phyloP scores from a whole-genome alignment of 805 yeast species.

The Saccharomycopsis olivae region DNA sequence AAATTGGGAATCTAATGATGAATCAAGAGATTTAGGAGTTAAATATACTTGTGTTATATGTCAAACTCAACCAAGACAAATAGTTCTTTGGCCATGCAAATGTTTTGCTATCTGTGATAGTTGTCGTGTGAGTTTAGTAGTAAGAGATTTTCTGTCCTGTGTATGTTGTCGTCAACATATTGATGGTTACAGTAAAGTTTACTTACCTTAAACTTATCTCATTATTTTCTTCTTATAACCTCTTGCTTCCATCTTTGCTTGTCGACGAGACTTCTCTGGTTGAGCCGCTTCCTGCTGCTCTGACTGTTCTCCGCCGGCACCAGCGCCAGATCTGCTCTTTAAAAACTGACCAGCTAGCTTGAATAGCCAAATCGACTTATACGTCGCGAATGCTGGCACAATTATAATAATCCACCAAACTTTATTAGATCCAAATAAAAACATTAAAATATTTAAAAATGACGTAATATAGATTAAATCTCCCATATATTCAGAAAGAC shows the following conservation, averaged over 20 bases:
- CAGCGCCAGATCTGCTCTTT: too few relatives aligned
- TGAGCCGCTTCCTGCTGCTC: neutral
- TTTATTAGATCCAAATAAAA: slow-evolving; percentile 43
- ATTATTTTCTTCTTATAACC: slow-evolving; percentile 3
- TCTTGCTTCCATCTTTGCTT: slow-evolving; percentile 13
- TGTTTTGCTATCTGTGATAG: slow-evolving; percentile 83
- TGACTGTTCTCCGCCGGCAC: slow-evolving; percentile 3
- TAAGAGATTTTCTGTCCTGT: slow-evolving; percentile 66
- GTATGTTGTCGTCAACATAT: slow-evolving; percentile 77
- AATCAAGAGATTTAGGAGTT: too few relatives aligned
- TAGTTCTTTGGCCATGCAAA: slow-evolving; percentile 87
- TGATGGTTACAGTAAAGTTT: slow-evolving; percentile 37
- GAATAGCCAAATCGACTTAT: slow-evolving; percentile 9
- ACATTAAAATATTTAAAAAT: slow-evolving; percentile 42
- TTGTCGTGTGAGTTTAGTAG: slow-evolving; percentile 64
- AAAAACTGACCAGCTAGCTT: slow-evolving; percentile 8
- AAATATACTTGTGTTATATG: slow-evolving; percentile 71
- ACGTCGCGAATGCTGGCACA: slow-evolving; percentile 18
- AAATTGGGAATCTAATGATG: too few relatives aligned
- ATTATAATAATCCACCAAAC: slow-evolving; percentile 47
- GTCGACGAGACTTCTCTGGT: slow-evolving; percentile 5
- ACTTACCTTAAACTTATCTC: slow-evolving; percentile 20
- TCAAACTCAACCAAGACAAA: slow-evolving; percentile 59
- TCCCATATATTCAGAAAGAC: slow-evolving; percentile 63
- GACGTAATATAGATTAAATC: slow-evolving; percentile 61